Percentiles rank a stretch among this genome's conserved stretches.
phyloP scores from a whole-genome alignment of 352 stramenopile genomes.

The Plasmopara viticola region DNA sequence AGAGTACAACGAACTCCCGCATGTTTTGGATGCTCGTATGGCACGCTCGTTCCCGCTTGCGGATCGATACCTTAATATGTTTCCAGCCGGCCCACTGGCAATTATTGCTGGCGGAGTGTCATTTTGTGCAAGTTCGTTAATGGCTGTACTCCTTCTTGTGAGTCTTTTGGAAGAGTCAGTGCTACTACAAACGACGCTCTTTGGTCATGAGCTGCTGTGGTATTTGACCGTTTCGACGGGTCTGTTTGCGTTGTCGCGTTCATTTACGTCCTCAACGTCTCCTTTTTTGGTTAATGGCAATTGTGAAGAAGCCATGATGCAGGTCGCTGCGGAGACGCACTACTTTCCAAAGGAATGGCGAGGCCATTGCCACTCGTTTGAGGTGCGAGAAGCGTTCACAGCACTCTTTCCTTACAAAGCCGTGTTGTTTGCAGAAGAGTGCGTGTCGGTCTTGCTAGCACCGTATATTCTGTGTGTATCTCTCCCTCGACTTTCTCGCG shows the following conservation, averaged over 20 bases:
- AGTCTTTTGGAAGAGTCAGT: slow-evolving; percentile 94
- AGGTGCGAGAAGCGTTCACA: slow-evolving; percentile 84
- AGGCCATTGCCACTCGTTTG: slow-evolving; percentile 77
- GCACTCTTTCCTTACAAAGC: slow-evolving; percentile 93
- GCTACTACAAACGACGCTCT: slow-evolving; percentile 93
- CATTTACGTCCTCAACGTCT: slow-evolving; percentile 63
- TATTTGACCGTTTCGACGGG: slow-evolving; percentile 91
- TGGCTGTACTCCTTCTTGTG: slow-evolving; percentile 90
- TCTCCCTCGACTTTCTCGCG: slow-evolving; percentile 82
- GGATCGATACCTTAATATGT: slow-evolving; percentile 92
- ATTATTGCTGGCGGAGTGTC: slow-evolving; percentile 90
- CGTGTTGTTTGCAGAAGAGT: slow-evolving; percentile 90
- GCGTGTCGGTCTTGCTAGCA: slow-evolving; percentile 90
- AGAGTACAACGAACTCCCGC: slow-evolving; percentile 98
- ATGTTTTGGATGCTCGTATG: slow-evolving; percentile 93
- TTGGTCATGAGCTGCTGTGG: slow-evolving; percentile 93
- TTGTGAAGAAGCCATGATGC: slow-evolving; percentile 79
- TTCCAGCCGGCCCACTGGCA: slow-evolving; percentile 84
- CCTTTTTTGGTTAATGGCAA: slow-evolving; percentile 71
- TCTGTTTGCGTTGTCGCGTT: slow-evolving; percentile 75
- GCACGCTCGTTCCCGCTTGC: slow-evolving; percentile 88
- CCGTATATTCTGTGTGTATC: slow-evolving; percentile 96
- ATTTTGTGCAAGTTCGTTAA: slow-evolving; percentile 95
- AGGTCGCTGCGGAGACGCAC: slow-evolving; percentile 91
- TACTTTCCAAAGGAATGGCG: slow-evolving; percentile 95